These are phyloP conservation scores for Arthroderma uncinatum DNA, from an alignment of 2,329 filamentous ascomycete species.

Conservation along the genomic window DNA sequence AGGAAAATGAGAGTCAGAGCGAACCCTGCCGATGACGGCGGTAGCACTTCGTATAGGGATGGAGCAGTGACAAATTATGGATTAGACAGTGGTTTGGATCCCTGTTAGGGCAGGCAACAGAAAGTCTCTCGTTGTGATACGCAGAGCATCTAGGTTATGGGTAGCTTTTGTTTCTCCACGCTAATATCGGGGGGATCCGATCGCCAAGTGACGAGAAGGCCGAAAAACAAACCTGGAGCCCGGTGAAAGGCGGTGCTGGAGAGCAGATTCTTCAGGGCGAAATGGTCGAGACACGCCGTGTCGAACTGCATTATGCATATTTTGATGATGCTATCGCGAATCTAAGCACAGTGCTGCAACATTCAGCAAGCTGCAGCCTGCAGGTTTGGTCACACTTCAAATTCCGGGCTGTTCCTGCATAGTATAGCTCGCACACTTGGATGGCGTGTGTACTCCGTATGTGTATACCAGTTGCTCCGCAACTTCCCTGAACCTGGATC, in stretches of 20 bases:
- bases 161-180: background rate
- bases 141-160: background rate
- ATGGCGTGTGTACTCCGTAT: background rate
- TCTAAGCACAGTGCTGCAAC: background rate
- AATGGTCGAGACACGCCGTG: background rate
- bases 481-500: slow-evolving; percentile 4
- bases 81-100: background rate
- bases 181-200: slow-evolving; percentile 8
- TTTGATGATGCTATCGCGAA: background rate
- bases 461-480: background rate
- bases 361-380: background rate
- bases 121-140: background rate
- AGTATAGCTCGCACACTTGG: background rate
- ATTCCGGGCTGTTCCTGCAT: slow-evolving; percentile 3
- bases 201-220: slow-evolving; percentile 2
- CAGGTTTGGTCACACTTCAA: background rate
- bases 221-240: slow-evolving; percentile 10
- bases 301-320: background rate
- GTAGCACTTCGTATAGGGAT: slow-evolving; percentile 2
- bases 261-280: background rate
- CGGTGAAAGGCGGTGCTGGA: background rate
- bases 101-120: background rate
- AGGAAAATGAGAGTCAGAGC: slow-evolving; percentile 2
- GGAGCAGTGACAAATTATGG: background rate
- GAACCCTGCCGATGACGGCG: background rate